phyloP scores from a whole-genome alignment of 2,329 filamentous ascomycete species.

The Ophiostoma sp. region DNA sequence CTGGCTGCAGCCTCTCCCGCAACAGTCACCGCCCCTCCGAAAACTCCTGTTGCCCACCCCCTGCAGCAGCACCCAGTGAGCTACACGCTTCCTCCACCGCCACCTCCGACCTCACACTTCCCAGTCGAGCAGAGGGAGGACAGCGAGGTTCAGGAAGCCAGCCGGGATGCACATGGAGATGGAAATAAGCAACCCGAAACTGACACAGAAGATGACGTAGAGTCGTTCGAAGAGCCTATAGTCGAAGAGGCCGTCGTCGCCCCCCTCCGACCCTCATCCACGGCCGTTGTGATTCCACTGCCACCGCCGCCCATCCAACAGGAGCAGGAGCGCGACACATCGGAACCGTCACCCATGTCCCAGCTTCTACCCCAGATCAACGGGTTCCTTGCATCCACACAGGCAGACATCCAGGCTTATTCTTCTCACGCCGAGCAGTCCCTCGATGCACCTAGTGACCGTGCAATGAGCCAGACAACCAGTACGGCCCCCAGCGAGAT shows the following conservation, averaged over 20 bases:
- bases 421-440: neutral
- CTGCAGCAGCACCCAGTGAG: constrained; percentile 10
- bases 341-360: constrained; percentile 3
- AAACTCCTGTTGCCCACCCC: constrained; percentile 14
- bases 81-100: constrained; percentile 10
- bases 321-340: neutral
- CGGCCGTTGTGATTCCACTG: neutral
- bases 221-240: neutral
- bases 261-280: neutral
- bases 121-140: constrained; percentile 18
- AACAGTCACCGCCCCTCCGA: neutral
- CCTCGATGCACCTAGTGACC: neutral
- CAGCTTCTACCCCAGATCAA: constrained; percentile 6
- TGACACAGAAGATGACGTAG: neutral
- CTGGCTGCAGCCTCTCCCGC: neutral
- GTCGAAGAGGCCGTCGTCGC: constrained; percentile 11
- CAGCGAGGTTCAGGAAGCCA: constrained; percentile 1
- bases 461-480: constrained; percentile 9
- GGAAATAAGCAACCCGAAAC: neutral
- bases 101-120: constrained; percentile 31
- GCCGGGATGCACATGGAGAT: neutral
- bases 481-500: constrained; percentile 13
- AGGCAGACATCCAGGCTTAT: neutral
- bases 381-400: neutral
- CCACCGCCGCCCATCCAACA: neutral